Evolutionary conservation across 2,329 filamentous ascomycete genomes (phyloP), one percentile per base, ranked within the genome.

Genomic region (Phialophora chinensis): DNA sequence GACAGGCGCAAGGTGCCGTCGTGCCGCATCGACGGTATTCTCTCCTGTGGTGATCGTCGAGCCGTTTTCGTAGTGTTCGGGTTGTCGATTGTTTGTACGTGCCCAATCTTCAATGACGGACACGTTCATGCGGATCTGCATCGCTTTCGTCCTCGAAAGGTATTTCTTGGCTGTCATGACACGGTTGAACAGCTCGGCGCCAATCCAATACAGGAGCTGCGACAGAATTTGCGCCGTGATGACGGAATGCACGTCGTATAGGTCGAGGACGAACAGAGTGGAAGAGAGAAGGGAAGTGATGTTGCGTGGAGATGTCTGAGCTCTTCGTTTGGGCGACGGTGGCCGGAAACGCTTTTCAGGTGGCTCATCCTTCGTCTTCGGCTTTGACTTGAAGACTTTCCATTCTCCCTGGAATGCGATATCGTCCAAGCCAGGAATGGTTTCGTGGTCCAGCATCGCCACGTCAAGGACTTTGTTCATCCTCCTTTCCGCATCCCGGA

Each of bases 51-150:
- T 88, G 20, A 86, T 90, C 78, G 92, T 93, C 61, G 94, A 93
- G 20, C 94, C 94, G 72, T 93, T 90, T 77, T 99, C 94, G 77
- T 92, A 98, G 78, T 98, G 94, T 75, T 98, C 95, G 1, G 95
- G 93, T 72, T 96, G 90, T 31, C 95, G 88, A 76, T 97, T 98
- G 79, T 99, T 99, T 17, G 87, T 86, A 33, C 94, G 87, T 1
- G 95, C 94, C 95, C 95, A 99, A 75, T 99, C 95, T 78, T 99
- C 95, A 23, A 99, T 82, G 7, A 89, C 90, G 0, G 95, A 98
- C 6, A 99, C 88, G 76, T 99, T 99, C 93, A 99, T 98, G 72
- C 95, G 91, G 73, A 99, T 98, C 77, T 99, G 95, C 95, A 99
- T 99, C 3, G 95, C 95, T 79, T 99, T 99, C 20, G 95, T 99